phyloP scores from a whole-genome alignment of 257 asterid species.

The Vinca minor region DNA sequence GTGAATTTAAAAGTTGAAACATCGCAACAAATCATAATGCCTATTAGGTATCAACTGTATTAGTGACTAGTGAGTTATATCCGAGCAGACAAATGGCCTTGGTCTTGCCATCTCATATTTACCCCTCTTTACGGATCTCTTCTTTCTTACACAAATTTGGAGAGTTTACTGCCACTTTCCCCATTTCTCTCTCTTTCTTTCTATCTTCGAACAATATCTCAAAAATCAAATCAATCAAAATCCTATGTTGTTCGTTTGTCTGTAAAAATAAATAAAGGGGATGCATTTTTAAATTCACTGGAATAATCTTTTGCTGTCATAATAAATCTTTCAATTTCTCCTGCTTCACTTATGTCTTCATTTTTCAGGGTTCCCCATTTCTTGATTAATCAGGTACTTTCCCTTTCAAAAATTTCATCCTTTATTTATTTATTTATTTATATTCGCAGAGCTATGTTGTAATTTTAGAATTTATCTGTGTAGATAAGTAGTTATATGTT shows the following conservation, averaged over 20 bases:
- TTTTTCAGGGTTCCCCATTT: not conserved
- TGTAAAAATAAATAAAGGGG: no score
- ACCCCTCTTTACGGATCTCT: slow-evolving; percentile 20
- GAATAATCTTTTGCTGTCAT: not conserved
- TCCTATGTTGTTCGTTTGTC: not conserved
- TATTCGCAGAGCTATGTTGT: not conserved
- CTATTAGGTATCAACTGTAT: no score
- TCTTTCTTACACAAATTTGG: not conserved
- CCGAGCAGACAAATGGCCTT: slow-evolving; percentile 18
- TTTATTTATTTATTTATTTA: not conserved
- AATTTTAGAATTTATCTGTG: not conserved
- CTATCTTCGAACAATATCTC: no score
- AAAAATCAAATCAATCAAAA: no score
- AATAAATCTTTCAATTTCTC: not conserved
- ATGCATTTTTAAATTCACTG: not conserved
- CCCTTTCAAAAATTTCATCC: not conserved
- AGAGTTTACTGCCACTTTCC: no score
- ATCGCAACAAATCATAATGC: no score
- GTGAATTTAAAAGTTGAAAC: no score
- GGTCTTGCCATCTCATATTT: slow-evolving; percentile 3
- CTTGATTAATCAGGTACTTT: not conserved
- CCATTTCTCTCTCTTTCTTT: no score
- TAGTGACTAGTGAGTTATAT: no score
- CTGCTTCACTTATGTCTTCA: not conserved
- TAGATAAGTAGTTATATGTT: not conserved